Base-by-base conservation (phyloP, 2,329 filamentous ascomycete species). In the Venturia pyrina region DNA sequence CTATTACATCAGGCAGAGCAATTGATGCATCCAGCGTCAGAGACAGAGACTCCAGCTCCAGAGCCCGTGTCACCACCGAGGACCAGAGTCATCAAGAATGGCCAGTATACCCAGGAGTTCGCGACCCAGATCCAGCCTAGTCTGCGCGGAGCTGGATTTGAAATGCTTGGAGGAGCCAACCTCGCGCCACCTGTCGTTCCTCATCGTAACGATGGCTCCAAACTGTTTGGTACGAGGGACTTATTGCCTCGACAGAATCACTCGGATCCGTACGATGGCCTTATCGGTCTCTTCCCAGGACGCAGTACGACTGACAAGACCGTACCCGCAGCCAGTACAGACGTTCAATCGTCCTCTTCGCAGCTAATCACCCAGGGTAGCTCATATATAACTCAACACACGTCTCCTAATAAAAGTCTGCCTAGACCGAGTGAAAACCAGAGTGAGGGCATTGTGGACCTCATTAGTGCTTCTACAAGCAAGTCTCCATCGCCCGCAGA, bases 101-200 rank as follows among this genome's bases (percentile, higher is more conserved):
- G 53, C 11, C 53, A 59, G 13, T 59, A 59, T 19, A 37, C 53
- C 28, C 60, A 62, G 60, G 40, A 62, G 37, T 62, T 62, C 41
- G 60, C 60, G 3, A 62, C 60, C 10, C 60, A 62, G 37, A 40
- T 62, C 21, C 60, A 40, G 28, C 60, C 37, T 40, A 44, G 60
- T 28, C 44, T 43, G 60, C 37, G 21, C 21, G 40, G 43, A 41
- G 60, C 60, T 34, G 60, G 43, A 1, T 43, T 62, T 28, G 60
- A 62, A 28, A 62, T 62, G n/a, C 60, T 62, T 19, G 40, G 37
- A 11, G 60, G 60, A 43, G 43, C 40, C 13, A 62, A 62, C 41
- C 40, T 62, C n/a, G 60, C 60, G 17, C 37, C 40, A 19, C 60
- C 60, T 43, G 40, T 62, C 15, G 60, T 46, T 21, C 60, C 60